Evolutionary conservation across 2,329 filamentous ascomycete genomes (phyloP).

Genomic region (Aspergillus fijiensis): DNA sequence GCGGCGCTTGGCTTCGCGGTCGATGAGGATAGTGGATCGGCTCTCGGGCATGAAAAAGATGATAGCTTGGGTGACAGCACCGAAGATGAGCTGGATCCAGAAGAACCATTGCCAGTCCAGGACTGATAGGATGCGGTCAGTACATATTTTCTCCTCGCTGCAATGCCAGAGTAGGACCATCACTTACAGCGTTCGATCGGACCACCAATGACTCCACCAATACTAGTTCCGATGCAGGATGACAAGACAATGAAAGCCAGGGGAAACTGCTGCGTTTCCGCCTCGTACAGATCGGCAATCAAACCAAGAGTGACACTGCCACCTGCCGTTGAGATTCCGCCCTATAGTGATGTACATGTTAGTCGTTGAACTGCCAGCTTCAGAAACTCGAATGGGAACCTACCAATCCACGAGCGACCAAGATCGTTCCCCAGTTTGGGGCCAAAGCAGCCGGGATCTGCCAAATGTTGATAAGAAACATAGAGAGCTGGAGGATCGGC

Average conservation of each 20-base stretch:
- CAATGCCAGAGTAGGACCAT: neutral
- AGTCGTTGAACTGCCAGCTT: neutral
- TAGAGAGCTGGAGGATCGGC: conserved; percentile 68
- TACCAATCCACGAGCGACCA: conserved; percentile 61
- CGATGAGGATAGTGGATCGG: conserved; percentile 56
- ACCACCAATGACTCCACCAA: conserved; percentile 53
- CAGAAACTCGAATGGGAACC: neutral
- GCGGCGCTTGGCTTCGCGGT: conserved; percentile 56
- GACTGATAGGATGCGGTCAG: neutral
- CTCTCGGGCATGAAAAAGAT: conserved; percentile 57
- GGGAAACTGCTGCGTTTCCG: conserved; percentile 55
- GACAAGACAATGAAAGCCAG: conserved; percentile 57
- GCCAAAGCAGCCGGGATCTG: conserved; percentile 67
- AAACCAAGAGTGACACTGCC: conserved; percentile 61
- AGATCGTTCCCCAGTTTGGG: conserved; percentile 65
- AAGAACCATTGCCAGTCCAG: conserved; percentile 57
- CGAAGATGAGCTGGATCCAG: conserved; percentile 61
- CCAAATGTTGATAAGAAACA: conserved; percentile 73
- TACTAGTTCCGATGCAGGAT: conserved; percentile 51
- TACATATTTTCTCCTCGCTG: neutral
- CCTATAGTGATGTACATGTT: conserved; percentile 23
- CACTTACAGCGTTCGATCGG: conserved; percentile 41
- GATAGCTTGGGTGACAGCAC: conserved; percentile 52
- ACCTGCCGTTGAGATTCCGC: conserved; percentile 59
- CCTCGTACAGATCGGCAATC: conserved; percentile 57